Base-by-base conservation (phyloP, 495 filamentous ascomycete species). In the Xylaria scruposa region DNA sequence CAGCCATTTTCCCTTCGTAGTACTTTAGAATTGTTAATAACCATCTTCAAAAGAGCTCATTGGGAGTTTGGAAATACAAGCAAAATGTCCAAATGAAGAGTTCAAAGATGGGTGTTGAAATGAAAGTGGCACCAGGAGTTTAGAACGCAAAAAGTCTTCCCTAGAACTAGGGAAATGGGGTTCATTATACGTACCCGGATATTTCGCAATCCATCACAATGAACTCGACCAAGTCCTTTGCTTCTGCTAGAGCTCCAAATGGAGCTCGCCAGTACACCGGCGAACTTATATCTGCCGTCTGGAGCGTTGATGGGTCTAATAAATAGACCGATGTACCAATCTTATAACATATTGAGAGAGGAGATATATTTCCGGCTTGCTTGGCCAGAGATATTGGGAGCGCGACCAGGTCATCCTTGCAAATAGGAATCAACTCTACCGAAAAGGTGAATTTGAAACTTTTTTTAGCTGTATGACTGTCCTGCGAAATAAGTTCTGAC, bases 381-480 rank as follows among this genome's bases (percentile, higher is more conserved):
- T 91, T 92, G 3, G 96, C 97, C 26, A 98, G 84, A 72, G 94
- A 95, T 56, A 97, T 85, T 0, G 96, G 96, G n/a, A 99, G 81
- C 4, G 93, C 94, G 7, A 98, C 93, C 10, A 99, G 84, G 77
- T 99, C 97, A 73, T 99, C 97, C 81, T 97, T 97, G 85, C 97
- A 98, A 49, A 98, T 91, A 0, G 96, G 96, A 15, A 97, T 90
- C 13, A 99, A 77, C 72, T 97, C 93, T 60, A 91, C 86, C 0
- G 94, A 94, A 82, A 88, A 98, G 12, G 90, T 90, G 84, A 97
- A 97, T 78, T 99, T 99, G 87, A 95, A 98, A 12, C 89, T 92
- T 80, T 94, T 95, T 21, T 90, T 91, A 15, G 90, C 90, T 3
- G 94, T 97, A 80, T 99, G 97, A 19, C 92, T 91, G 83, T 99